phyloP scores from a whole-genome alignment of 345 rosid genomes.

The Linum usitatissimum region DNA sequence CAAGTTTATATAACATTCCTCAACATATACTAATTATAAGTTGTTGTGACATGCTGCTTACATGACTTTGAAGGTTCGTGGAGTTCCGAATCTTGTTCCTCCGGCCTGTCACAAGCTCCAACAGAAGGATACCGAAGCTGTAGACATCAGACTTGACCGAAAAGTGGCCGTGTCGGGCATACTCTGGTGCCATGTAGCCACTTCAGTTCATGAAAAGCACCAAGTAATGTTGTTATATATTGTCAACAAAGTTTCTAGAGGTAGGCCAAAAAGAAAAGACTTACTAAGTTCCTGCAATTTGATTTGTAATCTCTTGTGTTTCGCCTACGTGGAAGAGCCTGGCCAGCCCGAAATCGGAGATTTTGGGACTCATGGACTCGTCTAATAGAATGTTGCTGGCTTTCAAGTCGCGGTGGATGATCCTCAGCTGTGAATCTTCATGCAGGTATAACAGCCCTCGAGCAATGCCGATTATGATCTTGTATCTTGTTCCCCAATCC shows the following conservation, averaged over 20 bases:
- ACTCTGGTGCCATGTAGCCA: conserved; percentile 52
- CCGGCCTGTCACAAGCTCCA: conserved; percentile 36
- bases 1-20: neutral
- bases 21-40: neutral
- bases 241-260: too few species aligned
- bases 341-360: conserved; percentile 27
- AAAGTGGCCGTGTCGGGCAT: conserved; percentile 20
- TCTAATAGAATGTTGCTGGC: conserved; percentile 23
- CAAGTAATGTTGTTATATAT: neutral
- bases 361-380: conserved; percentile 23
- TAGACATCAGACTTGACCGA: conserved; percentile 39
- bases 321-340: conserved; percentile 22
- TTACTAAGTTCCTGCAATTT: conserved; percentile 29
- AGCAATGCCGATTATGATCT: conserved; percentile 17
- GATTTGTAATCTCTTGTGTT: conserved; percentile 18
- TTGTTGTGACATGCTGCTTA: conserved; percentile 13
- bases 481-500: conserved; percentile 20
- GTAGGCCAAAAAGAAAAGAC: conserved; percentile 5
- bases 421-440: conserved; percentile 22
- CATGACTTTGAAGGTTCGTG: conserved; percentile 24
- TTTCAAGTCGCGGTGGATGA: conserved; percentile 23
- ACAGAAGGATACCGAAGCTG: conserved; percentile 36
- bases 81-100: conserved; percentile 15
- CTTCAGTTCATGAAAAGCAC: conserved; percentile 15
- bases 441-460: conserved; percentile 21